A percentile compares a stretch with the other conserved stretches of the same genome.
Conservation (phyloP, 768 basidiomycete species). For the Collybia nuda region DNA sequence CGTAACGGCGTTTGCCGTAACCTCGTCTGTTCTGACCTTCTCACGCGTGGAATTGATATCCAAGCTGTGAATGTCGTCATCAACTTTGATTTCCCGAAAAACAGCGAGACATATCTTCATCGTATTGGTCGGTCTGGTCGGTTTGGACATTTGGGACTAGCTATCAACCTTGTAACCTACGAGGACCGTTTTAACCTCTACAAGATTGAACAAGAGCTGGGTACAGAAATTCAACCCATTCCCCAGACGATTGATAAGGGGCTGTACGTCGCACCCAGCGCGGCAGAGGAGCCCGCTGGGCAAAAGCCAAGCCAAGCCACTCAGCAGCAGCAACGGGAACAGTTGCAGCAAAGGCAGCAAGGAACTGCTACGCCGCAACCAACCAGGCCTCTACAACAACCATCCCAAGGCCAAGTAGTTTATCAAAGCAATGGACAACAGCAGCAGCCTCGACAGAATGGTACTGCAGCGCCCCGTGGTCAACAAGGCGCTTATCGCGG, state of each 20-base stretch:
- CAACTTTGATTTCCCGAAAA: conserved; percentile 99
- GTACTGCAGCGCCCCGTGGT: conserved; percentile 18
- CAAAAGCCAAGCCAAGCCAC: conserved; percentile 29
- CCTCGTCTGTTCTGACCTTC: conserved; percentile 95
- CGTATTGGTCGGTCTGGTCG: conserved; percentile 97
- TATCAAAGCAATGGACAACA: conserved; percentile 38
- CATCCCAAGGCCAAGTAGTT: conserved; percentile 26
- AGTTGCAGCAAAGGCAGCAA: conserved; percentile 31
- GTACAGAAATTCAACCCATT: conserved; percentile 96
- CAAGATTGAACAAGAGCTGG: conserved; percentile 97
- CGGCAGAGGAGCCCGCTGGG: conserved; percentile 39
- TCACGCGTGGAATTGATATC: conserved; percentile 99
- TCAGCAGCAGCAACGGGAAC: conserved; percentile 32
- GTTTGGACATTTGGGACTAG: conserved; percentile 95
- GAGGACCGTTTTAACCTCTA: conserved; percentile 98
- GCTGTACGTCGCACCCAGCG: conserved; percentile 86
- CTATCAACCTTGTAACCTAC: conserved; percentile 97
- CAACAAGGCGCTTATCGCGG: conserved; percentile 34
- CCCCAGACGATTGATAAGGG: conserved; percentile 88
- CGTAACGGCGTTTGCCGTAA: conserved; percentile 97
- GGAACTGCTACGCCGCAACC: conserved; percentile 12
- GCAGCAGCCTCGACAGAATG: conserved; percentile 20
- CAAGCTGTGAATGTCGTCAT: conserved; percentile 99
- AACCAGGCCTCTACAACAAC: conserved; percentile 25
- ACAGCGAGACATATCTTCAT: conserved; percentile 97